Percentiles rank a stretch among this genome's conserved stretches.
Evolutionary conservation across 768 basidiomycete genomes (phyloP).

Genomic region (Mycena venus): DNA sequence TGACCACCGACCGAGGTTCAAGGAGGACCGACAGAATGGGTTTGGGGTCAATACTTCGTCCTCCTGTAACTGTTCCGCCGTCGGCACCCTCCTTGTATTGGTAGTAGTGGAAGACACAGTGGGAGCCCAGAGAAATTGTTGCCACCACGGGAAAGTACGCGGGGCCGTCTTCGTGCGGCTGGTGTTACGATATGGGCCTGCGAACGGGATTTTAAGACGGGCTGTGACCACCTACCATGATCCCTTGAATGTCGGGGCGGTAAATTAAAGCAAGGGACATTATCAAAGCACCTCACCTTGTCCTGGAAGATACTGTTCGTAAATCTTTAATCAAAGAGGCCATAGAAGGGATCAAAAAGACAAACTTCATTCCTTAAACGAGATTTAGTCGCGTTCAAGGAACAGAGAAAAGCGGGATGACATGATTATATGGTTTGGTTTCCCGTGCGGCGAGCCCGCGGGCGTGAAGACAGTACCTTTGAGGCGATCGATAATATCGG

Average conservation of each 20-base stretch:
- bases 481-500: slow-evolving; percentile 82
- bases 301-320: slow-evolving; percentile 79
- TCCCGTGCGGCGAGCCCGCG: slow-evolving; percentile 67
- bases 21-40: slow-evolving; percentile 83
- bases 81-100: slow-evolving; percentile 59
- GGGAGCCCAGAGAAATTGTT: slow-evolving; percentile 90
- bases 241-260: slow-evolving; percentile 62
- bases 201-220: slow-evolving; percentile 25
- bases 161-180: slow-evolving; percentile 96
- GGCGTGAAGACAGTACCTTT: slow-evolving; percentile 68
- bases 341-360: slow-evolving; percentile 8
- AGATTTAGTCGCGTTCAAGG: not conserved
- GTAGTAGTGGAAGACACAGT: slow-evolving; percentile 88
- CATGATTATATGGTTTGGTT: slow-evolving; percentile 91
- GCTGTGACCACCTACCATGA: slow-evolving; percentile 72
- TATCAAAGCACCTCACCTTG: slow-evolving; percentile 54
- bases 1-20: slow-evolving; percentile 88
- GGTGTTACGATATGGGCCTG: slow-evolving; percentile 24
- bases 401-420: slow-evolving; percentile 44
- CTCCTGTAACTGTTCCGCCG: slow-evolving; percentile 45
- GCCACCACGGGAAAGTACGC: slow-evolving; percentile 90
- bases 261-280: slow-evolving; percentile 3
- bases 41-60: slow-evolving; percentile 69
- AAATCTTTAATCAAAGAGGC: slow-evolving; percentile 10
- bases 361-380: slow-evolving; percentile 32